Conservation (phyloP, 2,329 filamentous ascomycete species). For the Hypoxylon sp. region DNA sequence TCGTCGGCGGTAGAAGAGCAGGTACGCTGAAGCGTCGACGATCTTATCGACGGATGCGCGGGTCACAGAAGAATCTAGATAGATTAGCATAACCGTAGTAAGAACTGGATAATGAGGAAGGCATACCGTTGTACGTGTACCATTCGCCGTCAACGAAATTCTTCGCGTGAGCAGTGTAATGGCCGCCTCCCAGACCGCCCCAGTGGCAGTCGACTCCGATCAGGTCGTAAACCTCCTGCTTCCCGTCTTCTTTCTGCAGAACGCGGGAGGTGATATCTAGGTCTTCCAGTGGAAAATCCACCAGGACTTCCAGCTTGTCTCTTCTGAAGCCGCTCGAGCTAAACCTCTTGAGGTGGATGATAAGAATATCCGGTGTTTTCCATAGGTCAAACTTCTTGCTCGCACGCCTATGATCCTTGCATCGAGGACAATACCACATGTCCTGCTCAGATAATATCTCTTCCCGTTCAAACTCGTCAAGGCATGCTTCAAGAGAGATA, state of each 20-base stretch:
- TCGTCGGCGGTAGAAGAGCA: conserved; percentile 94
- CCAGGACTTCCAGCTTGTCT: conserved; percentile 89
- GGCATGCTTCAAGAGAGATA: conserved; percentile 86
- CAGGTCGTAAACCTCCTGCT: conserved; percentile 87
- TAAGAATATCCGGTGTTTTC: conserved; percentile 94
- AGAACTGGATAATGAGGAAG: background rate
- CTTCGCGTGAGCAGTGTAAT: conserved; percentile 94
- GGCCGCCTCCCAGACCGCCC: conserved; percentile 90
- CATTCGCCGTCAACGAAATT: conserved; percentile 90
- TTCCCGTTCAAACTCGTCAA: conserved; percentile 93
- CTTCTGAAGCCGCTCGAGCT: conserved; percentile 82
- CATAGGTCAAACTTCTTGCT: conserved; percentile 97
- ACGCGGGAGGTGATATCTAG: conserved; percentile 84
- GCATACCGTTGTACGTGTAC: conserved; percentile 96
- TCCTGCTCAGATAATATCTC: conserved; percentile 95
- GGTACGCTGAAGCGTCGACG: conserved; percentile 82
- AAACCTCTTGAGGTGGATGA: conserved; percentile 95
- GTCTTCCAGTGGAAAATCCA: conserved; percentile 90
- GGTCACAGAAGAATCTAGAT: conserved; percentile 76
- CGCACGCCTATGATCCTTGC: conserved; percentile 90
- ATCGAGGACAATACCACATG: conserved; percentile 96
- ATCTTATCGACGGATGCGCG: conserved; percentile 68
- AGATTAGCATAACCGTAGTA: conserved; percentile 51
- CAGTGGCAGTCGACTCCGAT: conserved; percentile 97
- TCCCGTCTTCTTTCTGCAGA: conserved; percentile 80